Conservation (phyloP, 805 yeast genomes). For the Saccharomycopsis malanga region DNA sequence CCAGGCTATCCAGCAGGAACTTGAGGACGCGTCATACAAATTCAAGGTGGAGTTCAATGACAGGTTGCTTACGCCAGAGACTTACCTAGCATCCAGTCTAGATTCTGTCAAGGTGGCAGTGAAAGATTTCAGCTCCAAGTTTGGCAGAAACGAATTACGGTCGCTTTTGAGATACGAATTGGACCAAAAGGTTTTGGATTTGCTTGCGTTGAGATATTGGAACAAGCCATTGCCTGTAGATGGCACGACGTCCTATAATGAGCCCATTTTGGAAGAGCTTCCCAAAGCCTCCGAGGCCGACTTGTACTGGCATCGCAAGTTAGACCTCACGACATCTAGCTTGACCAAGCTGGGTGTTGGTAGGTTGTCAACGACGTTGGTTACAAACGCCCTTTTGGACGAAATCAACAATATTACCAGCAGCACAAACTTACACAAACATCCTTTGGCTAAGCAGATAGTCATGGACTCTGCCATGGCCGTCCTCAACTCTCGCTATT, state of each 20-base stretch:
- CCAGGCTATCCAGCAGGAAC: constrained; percentile 74
- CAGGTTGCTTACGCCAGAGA: constrained; percentile 86
- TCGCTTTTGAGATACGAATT: constrained; percentile 73
- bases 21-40: constrained; percentile 87
- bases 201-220: constrained; percentile 91
- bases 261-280: constrained; percentile 49
- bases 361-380: constrained; percentile 72
- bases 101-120: constrained; percentile 80
- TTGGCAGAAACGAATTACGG: constrained; percentile 76
- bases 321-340: constrained; percentile 77
- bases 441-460: constrained; percentile 77
- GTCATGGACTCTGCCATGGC: constrained; percentile 79
- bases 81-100: constrained; percentile 85
- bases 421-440: constrained; percentile 69
- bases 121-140: constrained; percentile 76
- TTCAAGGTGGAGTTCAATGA: constrained; percentile 97
- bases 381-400: constrained; percentile 70
- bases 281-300: constrained; percentile 56
- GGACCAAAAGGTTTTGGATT: constrained; percentile 83
- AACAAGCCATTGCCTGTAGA: constrained; percentile 44
- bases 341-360: constrained; percentile 93
- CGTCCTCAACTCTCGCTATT: constrained; percentile 71
- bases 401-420: constrained; percentile 72
- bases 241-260: constrained; percentile 25
- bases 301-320: constrained; percentile 77